Base-by-base conservation (phyloP, 139 green algal species). In the Edaphochlamys debaryana region DNA sequence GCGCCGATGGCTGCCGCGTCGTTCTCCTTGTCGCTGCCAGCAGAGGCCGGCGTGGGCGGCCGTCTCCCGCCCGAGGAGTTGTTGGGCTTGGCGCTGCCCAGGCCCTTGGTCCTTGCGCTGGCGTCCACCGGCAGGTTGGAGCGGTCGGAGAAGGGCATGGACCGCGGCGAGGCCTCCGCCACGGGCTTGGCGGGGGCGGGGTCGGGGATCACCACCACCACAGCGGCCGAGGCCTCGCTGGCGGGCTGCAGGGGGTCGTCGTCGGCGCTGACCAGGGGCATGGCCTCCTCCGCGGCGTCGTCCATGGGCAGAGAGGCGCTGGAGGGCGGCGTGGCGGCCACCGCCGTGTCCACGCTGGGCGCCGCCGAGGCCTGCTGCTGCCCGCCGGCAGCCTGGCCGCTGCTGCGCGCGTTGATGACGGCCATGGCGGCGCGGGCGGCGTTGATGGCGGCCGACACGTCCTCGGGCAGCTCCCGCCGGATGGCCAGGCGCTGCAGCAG, bases 381-480 rank as follows among this genome's bases (percentile, higher is more conserved):
- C n/a, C n/a, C n/a, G n/a, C n/a, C n/a, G n/a, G n/a, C n/a, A n/a
- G n/a, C n/a, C n/a, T n/a, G n/a, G n/a, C n/a, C n/a, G n/a, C n/a
- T n/a, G n/a, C n/a, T n/a, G n/a, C n/a, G n/a, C n/a, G n/a, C n/a
- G n/a, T n/a, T n/a, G n/a, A n/a, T 62, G 7, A 40, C 0, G 0
- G 45, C 42, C 42, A 82, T 38, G 22, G 38, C 67, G 13, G 62
- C 63, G 0, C 76, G 76, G 9, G 76, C 76, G 3, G 76, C 63
- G 30, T 62, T 25, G 22, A 82, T 29, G 42, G 76, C 76, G 1
- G 76, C 76, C 64, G 73, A 42, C 42, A 82, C 76, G 23, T 82
- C 76, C 6, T 74, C 76, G 3, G 76, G 76, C 6, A 82, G 76
- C 42, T 82, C 60, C n/a, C 64, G 32, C n/a, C 76, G 62, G 0